These are phyloP conservation scores for Musa balbisiana DNA, from an alignment of 202 grass and related monocot species.

Conservation along the genomic window DNA sequence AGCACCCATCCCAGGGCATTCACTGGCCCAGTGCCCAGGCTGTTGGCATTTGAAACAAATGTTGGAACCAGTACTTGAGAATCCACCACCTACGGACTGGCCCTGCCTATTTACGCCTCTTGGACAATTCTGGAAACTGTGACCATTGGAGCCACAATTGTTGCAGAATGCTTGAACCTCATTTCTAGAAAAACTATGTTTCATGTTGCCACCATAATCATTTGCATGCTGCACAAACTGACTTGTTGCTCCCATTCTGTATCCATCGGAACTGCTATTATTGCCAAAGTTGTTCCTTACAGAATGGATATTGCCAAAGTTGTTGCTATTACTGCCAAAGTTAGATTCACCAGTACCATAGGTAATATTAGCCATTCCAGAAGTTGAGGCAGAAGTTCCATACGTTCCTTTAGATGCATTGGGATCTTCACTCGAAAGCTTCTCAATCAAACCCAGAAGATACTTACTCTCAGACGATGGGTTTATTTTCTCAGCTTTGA, in stretches of 20 bases:
- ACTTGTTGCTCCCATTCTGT: too few relatives aligned
- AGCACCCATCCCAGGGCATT: conserved; percentile 35
- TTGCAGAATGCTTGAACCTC: conserved; percentile 32
- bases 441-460: conserved; percentile 42
- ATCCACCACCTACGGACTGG: conserved; percentile 26
- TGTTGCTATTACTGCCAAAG: too few relatives aligned
- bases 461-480: conserved; percentile 40
- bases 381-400: conserved; percentile 1
- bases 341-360: conserved; percentile 20
- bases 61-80: conserved; percentile 4
- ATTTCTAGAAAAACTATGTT: conserved; percentile 1
- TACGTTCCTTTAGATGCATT: conserved; percentile 19
- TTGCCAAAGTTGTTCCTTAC: conserved; percentile 19
- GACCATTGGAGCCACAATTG: conserved; percentile 36
- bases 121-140: conserved; percentile 47
- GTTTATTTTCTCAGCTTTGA: conserved; percentile 58
- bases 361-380: conserved; percentile 21
- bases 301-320: conserved; percentile 1
- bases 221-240: conserved; percentile 35
- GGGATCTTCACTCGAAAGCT: conserved; percentile 33
- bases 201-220: not conserved
- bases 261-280: conserved; percentile 2
- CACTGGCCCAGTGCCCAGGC: conserved; percentile 51
- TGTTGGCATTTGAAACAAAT: conserved; percentile 48
- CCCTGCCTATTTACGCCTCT: conserved; percentile 31